Evolutionary conservation across 225 moss, liverwort and hornwort species (phyloP).

Genomic region (Bryum argenteum): DNA sequence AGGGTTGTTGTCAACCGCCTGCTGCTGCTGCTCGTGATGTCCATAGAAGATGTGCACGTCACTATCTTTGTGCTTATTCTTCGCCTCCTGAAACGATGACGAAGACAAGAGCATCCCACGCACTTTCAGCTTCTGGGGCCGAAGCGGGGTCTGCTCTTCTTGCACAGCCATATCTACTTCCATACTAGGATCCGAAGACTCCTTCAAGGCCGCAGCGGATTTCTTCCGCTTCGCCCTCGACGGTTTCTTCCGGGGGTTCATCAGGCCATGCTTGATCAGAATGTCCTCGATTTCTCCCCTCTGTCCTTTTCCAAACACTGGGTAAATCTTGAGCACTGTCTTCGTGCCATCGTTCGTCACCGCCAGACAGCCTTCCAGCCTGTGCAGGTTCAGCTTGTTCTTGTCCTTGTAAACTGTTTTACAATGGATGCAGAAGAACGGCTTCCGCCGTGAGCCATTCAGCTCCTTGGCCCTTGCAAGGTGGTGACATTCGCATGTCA

Average conservation of each 20-base stretch:
- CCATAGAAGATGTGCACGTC: slow-evolving; percentile 45
- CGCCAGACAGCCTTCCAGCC: slow-evolving; percentile 59
- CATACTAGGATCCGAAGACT: slow-evolving; percentile 28
- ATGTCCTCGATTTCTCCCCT: slow-evolving; percentile 66
- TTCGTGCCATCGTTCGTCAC: slow-evolving; percentile 55
- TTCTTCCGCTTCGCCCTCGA: slow-evolving; percentile 64
- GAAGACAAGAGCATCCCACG: slow-evolving; percentile 51
- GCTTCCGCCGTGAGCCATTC: slow-evolving; percentile 56
- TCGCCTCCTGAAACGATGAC: slow-evolving; percentile 36
- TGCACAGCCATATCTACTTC: slow-evolving; percentile 41
- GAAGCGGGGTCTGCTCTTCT: slow-evolving; percentile 43
- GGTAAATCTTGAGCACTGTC: slow-evolving; percentile 65
- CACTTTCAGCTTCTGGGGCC: slow-evolving; percentile 58
- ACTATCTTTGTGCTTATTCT: slow-evolving; percentile 44
- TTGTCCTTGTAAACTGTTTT: slow-evolving; percentile 58
- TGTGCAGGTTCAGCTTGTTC: slow-evolving; percentile 65
- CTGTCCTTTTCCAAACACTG: slow-evolving; percentile 64
- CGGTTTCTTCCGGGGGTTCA: slow-evolving; percentile 65
- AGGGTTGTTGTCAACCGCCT: slow-evolving; percentile 42
- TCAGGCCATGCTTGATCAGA: slow-evolving; percentile 64
- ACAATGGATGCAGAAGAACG: slow-evolving; percentile 61
- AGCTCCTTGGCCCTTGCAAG: slow-evolving; percentile 51
- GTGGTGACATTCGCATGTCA: slow-evolving; percentile 69
- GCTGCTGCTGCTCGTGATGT: slow-evolving; percentile 43
- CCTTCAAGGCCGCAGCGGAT: slow-evolving; percentile 33